Conservation (phyloP, 192 early-diverging fungal species). For the Coemansia sp. region DNA sequence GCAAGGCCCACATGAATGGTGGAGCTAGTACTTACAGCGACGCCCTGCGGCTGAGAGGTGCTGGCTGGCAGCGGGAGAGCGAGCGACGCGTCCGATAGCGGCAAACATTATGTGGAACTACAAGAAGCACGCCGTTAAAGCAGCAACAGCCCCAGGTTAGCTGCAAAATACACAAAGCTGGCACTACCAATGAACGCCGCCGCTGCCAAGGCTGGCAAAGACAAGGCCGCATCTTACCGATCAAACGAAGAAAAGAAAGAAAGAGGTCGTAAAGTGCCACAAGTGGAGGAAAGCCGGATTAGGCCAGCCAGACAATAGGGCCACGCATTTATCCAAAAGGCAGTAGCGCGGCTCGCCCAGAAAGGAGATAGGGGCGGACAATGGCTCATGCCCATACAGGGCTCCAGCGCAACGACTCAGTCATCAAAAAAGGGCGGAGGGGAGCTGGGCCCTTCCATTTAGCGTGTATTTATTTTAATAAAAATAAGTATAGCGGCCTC, state of each 20-base stretch:
- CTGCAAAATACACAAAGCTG: background rate
- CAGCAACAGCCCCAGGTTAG: background rate
- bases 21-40: slow-evolving; percentile 14
- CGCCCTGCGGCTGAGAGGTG: slow-evolving; percentile 15
- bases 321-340: background rate
- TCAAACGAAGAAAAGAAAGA: background rate
- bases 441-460: no score
- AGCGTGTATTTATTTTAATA: no score
- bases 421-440: no score
- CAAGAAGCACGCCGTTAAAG: background rate
- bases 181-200: background rate
- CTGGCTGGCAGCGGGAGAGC: slow-evolving; percentile 22
- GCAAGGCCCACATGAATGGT: background rate
- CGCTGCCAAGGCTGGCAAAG: background rate
- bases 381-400: no score
- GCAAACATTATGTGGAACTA: slow-evolving; percentile 33
- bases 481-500: background rate
- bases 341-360: no score
- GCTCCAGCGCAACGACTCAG: no score
- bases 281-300: background rate
- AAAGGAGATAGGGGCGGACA: no score
- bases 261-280: background rate
- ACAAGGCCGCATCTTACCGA: background rate
- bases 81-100: slow-evolving; percentile 39
- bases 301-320: background rate